A percentile compares a stretch with the other conserved stretches of the same genome.
Conservation (phyloP, 306 rosid species). For the Cucurbita ficifolia region DNA sequence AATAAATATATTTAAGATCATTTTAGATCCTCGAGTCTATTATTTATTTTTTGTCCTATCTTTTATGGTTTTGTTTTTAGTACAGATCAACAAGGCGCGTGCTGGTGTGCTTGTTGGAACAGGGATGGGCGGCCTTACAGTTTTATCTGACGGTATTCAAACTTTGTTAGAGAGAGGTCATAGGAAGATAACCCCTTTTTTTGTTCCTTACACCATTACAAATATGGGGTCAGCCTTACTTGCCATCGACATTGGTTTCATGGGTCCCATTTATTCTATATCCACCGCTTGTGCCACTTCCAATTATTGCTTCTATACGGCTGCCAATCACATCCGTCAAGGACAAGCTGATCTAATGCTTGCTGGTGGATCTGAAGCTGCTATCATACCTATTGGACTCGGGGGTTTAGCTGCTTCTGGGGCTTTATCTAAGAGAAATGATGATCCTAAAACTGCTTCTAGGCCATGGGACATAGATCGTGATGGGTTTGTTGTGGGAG, state of each 20-base stretch:
- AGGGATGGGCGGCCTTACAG: slow-evolving; percentile 91
- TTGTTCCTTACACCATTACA: slow-evolving; percentile 88
- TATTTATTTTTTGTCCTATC: not conserved
- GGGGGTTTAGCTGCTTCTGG: slow-evolving; percentile 97
- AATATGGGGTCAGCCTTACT: slow-evolving; percentile 97
- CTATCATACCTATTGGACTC: slow-evolving; percentile 78
- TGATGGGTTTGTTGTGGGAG: slow-evolving; percentile 99
- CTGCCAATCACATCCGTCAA: slow-evolving; percentile 93
- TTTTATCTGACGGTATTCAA: slow-evolving; percentile 76
- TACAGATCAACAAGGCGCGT: slow-evolving; percentile 66
- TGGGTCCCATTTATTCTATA: slow-evolving; percentile 93
- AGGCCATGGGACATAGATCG: slow-evolving; percentile 98
- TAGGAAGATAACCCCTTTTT: slow-evolving; percentile 83
- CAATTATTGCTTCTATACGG: slow-evolving; percentile 87
- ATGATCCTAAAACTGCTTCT: slow-evolving; percentile 94
- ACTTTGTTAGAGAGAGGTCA: slow-evolving; percentile 69
- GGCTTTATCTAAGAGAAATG: slow-evolving; percentile 90
- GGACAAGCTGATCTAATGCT: slow-evolving; percentile 97
- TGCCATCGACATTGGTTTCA: slow-evolving; percentile 80
- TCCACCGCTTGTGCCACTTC: slow-evolving; percentile 99
- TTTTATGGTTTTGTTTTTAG: not conserved
- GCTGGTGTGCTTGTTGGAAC: slow-evolving; percentile 94
- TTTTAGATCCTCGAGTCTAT: not conserved
- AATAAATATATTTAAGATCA: too few relatives aligned
- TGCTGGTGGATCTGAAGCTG: slow-evolving; percentile 99